Conservation (phyloP, 345 rosid genomes). For the Laguncularia racemosa region DNA sequence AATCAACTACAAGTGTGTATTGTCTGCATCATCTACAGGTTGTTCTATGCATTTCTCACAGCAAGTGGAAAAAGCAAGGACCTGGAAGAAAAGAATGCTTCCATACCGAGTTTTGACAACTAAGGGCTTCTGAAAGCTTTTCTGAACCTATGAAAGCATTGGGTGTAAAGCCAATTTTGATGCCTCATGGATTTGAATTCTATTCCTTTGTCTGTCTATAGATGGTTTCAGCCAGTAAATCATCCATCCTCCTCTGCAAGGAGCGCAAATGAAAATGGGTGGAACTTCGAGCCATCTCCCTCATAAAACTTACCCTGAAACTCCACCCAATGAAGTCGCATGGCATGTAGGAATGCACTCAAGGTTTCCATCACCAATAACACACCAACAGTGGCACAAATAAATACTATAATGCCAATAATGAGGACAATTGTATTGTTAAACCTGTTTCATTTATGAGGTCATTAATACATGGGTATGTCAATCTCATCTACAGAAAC, state of each 20-base stretch:
- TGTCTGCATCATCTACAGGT: too few relatives aligned
- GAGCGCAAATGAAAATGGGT: constrained; percentile 42
- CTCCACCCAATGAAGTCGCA: constrained; percentile 69
- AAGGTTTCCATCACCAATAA: constrained; percentile 60
- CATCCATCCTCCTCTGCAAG: constrained; percentile 32
- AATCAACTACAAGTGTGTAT: too few relatives aligned
- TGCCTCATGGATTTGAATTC: background rate
- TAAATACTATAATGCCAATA: constrained; percentile 37
- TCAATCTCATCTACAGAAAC: background rate
- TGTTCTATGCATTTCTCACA: too few relatives aligned
- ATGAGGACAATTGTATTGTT: constrained; percentile 41
- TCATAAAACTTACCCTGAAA: constrained; percentile 60
- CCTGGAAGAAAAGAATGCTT: too few relatives aligned
- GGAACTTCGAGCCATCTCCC: constrained; percentile 56
- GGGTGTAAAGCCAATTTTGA: too few relatives aligned
- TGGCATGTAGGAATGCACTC: constrained; percentile 53
- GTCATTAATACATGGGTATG: background rate
- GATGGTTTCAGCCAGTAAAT: constrained; percentile 3
- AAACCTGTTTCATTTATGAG: constrained; percentile 27
- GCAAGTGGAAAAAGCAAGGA: too few relatives aligned
- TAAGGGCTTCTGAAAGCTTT: too few relatives aligned
- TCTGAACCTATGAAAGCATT: too few relatives aligned
- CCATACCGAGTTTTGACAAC: too few relatives aligned
- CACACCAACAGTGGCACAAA: constrained; percentile 53
- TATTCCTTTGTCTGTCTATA: background rate